phyloP scores from a whole-genome alignment of 345 rosid genomes.

The Gossypium sturtianum region DNA sequence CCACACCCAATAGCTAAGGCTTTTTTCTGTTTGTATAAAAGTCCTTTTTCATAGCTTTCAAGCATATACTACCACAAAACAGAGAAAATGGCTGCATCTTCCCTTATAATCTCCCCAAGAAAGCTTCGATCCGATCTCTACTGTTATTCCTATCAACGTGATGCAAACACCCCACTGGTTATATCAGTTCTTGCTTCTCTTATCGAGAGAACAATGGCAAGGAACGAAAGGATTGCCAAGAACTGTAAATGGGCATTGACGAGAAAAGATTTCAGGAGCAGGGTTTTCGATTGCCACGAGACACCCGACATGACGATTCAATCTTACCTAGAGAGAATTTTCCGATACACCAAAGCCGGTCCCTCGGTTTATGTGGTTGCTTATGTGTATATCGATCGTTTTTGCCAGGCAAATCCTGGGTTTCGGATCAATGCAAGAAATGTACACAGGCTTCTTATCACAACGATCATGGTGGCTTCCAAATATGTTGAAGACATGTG shows the following conservation, averaged over 20 bases:
- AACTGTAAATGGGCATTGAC: slow-evolving; percentile 30
- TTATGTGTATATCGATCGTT: slow-evolving; percentile 82
- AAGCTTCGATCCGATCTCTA: slow-evolving; percentile 83
- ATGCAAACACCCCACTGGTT: slow-evolving; percentile 65
- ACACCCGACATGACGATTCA: slow-evolving; percentile 80
- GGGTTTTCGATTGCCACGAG: slow-evolving; percentile 65
- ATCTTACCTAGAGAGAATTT: slow-evolving; percentile 77
- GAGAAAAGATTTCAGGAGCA: slow-evolving; percentile 29
- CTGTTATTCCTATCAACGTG: slow-evolving; percentile 50
- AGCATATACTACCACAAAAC: not conserved
- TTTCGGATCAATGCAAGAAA: slow-evolving; percentile 60
- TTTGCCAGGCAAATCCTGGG: slow-evolving; percentile 66
- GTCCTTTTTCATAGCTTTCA: too few relatives aligned
- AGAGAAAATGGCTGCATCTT: slow-evolving; percentile 22
- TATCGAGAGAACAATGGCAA: slow-evolving; percentile 58
- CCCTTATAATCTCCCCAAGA: slow-evolving; percentile 56
- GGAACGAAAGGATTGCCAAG: slow-evolving; percentile 59
- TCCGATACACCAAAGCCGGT: slow-evolving; percentile 72
- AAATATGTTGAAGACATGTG: slow-evolving; percentile 90
- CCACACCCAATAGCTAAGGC: too few relatives aligned
- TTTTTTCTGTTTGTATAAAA: too few relatives aligned
- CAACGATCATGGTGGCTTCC: slow-evolving; percentile 86
- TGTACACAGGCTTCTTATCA: slow-evolving; percentile 75
- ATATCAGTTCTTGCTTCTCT: slow-evolving; percentile 74
- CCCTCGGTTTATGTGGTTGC: slow-evolving; percentile 89